Evolutionary conservation across 257 asterid species (phyloP).

Genomic region (Solanum gracilifrons): DNA sequence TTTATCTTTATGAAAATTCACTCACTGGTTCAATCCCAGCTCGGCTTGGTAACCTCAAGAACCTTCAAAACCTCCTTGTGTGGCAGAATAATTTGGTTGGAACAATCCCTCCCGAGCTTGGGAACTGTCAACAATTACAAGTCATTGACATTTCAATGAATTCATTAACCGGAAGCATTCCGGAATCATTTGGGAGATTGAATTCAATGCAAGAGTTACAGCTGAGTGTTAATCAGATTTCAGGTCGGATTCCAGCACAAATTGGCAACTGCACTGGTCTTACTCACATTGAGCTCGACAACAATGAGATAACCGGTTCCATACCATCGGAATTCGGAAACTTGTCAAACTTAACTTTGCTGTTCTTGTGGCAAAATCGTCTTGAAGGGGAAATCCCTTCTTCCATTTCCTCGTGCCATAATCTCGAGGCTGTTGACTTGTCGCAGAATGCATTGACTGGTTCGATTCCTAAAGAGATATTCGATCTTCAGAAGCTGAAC

Average conservation of each 20-base stretch:
- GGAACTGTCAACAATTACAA: constrained; percentile 30
- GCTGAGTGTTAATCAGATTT: constrained; percentile 57
- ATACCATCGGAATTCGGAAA: constrained; percentile 57
- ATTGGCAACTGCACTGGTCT: constrained; percentile 51
- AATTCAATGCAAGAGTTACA: constrained; percentile 42
- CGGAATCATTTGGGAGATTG: constrained; percentile 45
- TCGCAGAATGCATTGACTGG: constrained; percentile 61
- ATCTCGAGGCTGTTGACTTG: constrained; percentile 54
- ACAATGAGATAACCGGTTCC: constrained; percentile 61
- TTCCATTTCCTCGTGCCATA: constrained; percentile 43
- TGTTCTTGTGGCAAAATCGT: constrained; percentile 65
- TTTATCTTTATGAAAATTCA: constrained; percentile 60
- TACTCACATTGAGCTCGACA: constrained; percentile 64
- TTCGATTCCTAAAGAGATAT: constrained; percentile 47
- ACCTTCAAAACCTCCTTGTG: constrained; percentile 41
- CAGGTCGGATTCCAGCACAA: constrained; percentile 52
- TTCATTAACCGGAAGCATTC: constrained; percentile 52
- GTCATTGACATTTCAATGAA: constrained; percentile 57
- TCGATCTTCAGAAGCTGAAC: constrained; percentile 45
- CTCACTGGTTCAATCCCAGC: constrained; percentile 59
- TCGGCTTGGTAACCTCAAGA: constrained; percentile 32
- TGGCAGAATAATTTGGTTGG: constrained; percentile 72
- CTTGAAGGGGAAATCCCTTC: constrained; percentile 56
- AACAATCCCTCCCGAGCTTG: constrained; percentile 45
- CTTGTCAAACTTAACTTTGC: constrained; percentile 32